Evolutionary conservation across 1,139 yeast genomes (phyloP).

Genomic region (Suhomyces taliae): DNA sequence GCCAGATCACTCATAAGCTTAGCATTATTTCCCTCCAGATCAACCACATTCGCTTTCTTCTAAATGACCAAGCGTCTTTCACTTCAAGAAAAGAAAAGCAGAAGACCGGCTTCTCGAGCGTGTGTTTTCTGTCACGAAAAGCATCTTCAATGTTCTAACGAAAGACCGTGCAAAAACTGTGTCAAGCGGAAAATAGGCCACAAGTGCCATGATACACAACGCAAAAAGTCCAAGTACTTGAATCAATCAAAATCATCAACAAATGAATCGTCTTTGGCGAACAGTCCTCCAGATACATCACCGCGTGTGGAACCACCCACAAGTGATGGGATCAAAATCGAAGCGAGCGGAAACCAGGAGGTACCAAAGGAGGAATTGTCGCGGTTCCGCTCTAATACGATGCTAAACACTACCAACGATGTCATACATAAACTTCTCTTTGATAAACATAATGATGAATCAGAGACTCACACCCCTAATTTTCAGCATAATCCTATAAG

Average conservation of each 20-base stretch:
- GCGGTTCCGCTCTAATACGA: constrained; percentile 14
- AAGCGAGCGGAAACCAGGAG: background rate
- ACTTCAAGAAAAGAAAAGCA: constrained; percentile 47
- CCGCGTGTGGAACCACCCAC: background rate
- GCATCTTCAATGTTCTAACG: constrained; percentile 63
- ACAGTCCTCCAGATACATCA: constrained; percentile 1
- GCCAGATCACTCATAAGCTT: too few relatives aligned
- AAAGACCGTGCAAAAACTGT: constrained; percentile 71
- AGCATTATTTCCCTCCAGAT: too few relatives aligned
- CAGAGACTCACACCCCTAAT: constrained; percentile 21
- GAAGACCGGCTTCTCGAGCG: constrained; percentile 67
- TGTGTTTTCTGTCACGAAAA: constrained; percentile 71
- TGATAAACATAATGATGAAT: constrained; percentile 14
- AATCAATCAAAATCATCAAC: constrained; percentile 4
- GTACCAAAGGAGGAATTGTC: constrained; percentile 1
- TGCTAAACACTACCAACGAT: constrained; percentile 42
- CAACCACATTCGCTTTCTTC: background rate
- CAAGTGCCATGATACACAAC: constrained; percentile 57
- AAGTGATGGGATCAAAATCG: background rate
- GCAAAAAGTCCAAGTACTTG: constrained; percentile 55
- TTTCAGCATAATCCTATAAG: background rate
- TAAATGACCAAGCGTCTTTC: constrained; percentile 63
- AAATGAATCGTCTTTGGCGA: constrained; percentile 3
- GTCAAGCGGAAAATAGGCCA: constrained; percentile 56
- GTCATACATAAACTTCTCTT: constrained; percentile 32